phyloP scores from a whole-genome alignment of 2,329 filamentous ascomycete genomes.

The Geosmithia flava region DNA sequence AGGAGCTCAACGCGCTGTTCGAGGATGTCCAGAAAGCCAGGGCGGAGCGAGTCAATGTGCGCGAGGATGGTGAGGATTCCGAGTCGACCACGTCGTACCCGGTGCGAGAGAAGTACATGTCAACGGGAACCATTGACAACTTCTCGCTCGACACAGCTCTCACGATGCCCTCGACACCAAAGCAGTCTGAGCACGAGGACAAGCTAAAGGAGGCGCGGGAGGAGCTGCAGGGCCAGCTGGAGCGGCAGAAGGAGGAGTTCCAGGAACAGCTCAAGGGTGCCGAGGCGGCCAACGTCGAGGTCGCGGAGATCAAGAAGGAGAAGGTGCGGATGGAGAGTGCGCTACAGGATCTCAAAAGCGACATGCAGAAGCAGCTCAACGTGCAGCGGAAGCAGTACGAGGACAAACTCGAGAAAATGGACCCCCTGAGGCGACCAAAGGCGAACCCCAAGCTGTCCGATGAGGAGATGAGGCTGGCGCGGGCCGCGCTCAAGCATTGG shows the following conservation, averaged over 20 bases:
- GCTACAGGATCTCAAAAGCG: conserved; percentile 64
- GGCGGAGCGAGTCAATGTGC: conserved; percentile 57
- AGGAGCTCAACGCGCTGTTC: conserved; percentile 85
- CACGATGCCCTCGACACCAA: conserved; percentile 89
- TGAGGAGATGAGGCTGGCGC: conserved; percentile 59
- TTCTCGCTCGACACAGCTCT: conserved; percentile 90
- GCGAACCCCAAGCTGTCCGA: conserved; percentile 55
- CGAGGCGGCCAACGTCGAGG: conserved; percentile 62
- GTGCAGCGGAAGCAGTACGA: conserved; percentile 78
- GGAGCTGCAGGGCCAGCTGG: conserved; percentile 72
- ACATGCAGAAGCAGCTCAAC: conserved; percentile 79
- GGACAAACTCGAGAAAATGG: conserved; percentile 67
- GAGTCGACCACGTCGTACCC: conserved; percentile 85
- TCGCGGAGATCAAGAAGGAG: conserved; percentile 73
- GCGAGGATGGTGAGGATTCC: conserved; percentile 77
- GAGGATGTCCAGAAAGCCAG: conserved; percentile 86
- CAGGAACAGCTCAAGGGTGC: conserved; percentile 65
- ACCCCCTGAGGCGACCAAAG: conserved; percentile 48
- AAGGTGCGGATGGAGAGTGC: conserved; percentile 78
- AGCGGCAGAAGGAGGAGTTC: conserved; percentile 75
- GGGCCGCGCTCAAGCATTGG: conserved; percentile 61
- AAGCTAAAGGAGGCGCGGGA: conserved; percentile 63
- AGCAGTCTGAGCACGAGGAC: conserved; percentile 63
- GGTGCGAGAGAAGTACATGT: conserved; percentile 87
- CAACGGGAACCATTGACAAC: conserved; percentile 87